Conservation (phyloP, 768 basidiomycete genomes). For the Suillus spraguei region DNA sequence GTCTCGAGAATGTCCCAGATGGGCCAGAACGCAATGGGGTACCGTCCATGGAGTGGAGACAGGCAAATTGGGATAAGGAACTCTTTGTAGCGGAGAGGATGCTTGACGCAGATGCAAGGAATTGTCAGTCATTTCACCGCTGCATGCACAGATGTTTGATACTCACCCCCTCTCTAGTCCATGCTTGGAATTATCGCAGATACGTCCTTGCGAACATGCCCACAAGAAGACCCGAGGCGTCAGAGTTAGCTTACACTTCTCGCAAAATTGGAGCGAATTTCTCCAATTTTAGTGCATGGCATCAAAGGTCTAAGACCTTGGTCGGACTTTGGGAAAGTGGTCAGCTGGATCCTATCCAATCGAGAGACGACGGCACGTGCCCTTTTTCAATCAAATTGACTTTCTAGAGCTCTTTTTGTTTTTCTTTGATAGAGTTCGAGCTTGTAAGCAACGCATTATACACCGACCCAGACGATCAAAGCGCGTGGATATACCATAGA, state of each 20-base stretch:
- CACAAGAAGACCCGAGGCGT: conserved; percentile 48
- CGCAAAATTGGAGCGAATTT: conserved; percentile 93
- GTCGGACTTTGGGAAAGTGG: conserved; percentile 64
- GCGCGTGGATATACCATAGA: conserved; percentile 98
- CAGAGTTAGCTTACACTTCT: conserved; percentile 86
- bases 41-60: conserved; percentile 69
- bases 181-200: conserved; percentile 93
- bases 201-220: conserved; percentile 80
- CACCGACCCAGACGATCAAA: conserved; percentile 95
- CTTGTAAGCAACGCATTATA: conserved; percentile 93
- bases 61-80: conserved; percentile 82
- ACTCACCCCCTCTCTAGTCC: conserved; percentile 55
- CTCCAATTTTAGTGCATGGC: conserved; percentile 99
- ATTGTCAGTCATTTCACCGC: conserved; percentile 61
- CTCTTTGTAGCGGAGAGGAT: conserved; percentile 89
- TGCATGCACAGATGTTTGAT: conserved; percentile 11
- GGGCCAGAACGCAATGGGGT: conserved; percentile 55
- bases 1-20: conserved; percentile 81
- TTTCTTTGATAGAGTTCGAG: conserved; percentile 74
- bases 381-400: background rate
- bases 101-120: conserved; percentile 88
- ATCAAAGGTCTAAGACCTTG: conserved; percentile 88
- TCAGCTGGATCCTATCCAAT: conserved; percentile 50
- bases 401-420: background rate
- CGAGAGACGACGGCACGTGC: conserved; percentile 68